Evolutionary conservation across 1,284 basidiomycete genomes (phyloP).

Genomic region (Sanghuangporus weigelae): DNA sequence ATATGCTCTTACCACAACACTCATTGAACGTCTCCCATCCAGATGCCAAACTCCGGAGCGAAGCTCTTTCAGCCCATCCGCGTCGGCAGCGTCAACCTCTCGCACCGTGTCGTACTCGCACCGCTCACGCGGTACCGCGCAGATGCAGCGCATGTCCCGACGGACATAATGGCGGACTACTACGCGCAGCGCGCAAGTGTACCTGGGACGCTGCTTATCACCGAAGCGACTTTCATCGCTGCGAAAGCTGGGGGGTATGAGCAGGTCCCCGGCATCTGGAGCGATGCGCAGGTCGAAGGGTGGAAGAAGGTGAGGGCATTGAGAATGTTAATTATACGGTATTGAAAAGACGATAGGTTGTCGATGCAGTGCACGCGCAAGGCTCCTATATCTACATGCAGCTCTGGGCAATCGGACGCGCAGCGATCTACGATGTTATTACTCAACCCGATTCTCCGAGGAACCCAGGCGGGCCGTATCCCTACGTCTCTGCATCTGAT

Average conservation of each 20-base stretch:
- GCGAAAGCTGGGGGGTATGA: slow-evolving; percentile 19
- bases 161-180: slow-evolving; percentile 22
- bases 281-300: slow-evolving; percentile 24
- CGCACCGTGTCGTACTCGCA: slow-evolving; percentile 29
- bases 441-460: slow-evolving; percentile 19
- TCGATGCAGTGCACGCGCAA: slow-evolving; percentile 37
- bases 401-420: slow-evolving; percentile 42
- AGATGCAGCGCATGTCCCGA: slow-evolving; percentile 20
- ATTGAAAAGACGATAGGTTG: slow-evolving; percentile 22
- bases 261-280: slow-evolving; percentile 25
- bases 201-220: slow-evolving; percentile 28
- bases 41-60: neutral
- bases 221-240: slow-evolving; percentile 29
- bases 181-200: slow-evolving; percentile 27
- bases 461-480: slow-evolving; percentile 26
- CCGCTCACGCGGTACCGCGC: slow-evolving; percentile 32
- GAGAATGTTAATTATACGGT: neutral
- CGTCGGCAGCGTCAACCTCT: slow-evolving; percentile 24
- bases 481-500: slow-evolving; percentile 36
- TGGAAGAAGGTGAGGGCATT: slow-evolving; percentile 28
- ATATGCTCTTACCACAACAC: too few species aligned
- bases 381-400: slow-evolving; percentile 36
- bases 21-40: neutral
- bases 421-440: slow-evolving; percentile 28
- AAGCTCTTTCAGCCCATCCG: slow-evolving; percentile 27